Evolutionary conservation across 305 asterid genomes (phyloP), one percentile per base, ranked within the genome.

Genomic region (Coffea humblotiana): DNA sequence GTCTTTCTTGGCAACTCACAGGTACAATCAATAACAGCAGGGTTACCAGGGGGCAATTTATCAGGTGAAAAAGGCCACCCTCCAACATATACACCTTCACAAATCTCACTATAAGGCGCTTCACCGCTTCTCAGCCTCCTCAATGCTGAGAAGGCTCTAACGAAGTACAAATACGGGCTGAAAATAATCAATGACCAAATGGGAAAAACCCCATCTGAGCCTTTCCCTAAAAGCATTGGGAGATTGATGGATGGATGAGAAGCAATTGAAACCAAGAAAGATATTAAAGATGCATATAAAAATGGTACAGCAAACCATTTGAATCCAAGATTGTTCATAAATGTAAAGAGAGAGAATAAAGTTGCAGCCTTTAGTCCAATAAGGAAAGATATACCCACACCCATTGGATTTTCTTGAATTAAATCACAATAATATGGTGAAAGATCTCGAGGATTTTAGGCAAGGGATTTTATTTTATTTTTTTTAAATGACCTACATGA

Each of bases 11-110:
- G 98, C 78, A 93, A 76, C 84, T 95, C 99, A 85, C 99, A 95
- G 40, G 99, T 95, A 69, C 99, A 95, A 82, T 95, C 99, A 77
- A 95, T 74, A 21, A 92, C 84, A 43, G 99, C 97, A 73, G 93
- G 96, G 21, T 90, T 93, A 52, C 97, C 97, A 60, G 97, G 96
- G 16, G 99, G 99, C 90, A 92, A 51, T 51, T 85, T 92, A 14
- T 90, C 96, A 10, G 71, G 84, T 1, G 95, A 82, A 82, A 81
- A 88, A 85, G 97, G 98, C 97, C 99, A 93, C 79, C 99, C 98
- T 29, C 98, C 98, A 9, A 93, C 99, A 49, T 88, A 95, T 82
- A 95, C 83, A 29, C 95, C 98, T 76, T 91, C 87, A 81, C 19
- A 66, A 79, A 95, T 65, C 92, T 92, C 89, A 87, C 78, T 90